These are phyloP conservation scores for Pluteus cervinus DNA, from an alignment of 768 basidiomycete species.

Conservation along the genomic window DNA sequence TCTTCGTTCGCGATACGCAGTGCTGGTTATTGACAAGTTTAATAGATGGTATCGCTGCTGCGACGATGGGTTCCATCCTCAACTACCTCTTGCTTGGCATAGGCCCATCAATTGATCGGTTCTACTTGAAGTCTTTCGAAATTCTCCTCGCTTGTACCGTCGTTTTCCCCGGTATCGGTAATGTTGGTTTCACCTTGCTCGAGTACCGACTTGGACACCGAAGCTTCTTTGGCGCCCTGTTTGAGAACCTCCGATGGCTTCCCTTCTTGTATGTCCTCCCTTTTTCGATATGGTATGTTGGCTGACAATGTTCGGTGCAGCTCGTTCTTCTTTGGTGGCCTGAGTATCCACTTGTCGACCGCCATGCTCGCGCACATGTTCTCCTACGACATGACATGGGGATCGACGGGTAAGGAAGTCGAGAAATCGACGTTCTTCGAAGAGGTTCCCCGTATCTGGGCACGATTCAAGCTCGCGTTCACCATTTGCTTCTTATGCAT, in stretches of 20 bases:
- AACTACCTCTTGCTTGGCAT: constrained; percentile 78
- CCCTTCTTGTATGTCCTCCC: constrained; percentile 69
- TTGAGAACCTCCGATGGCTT: constrained; percentile 59
- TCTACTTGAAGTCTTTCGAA: constrained; percentile 78
- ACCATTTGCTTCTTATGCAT: constrained; percentile 54
- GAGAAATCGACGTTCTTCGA: constrained; percentile 86
- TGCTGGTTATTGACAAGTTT: constrained; percentile 5
- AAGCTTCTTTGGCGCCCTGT: constrained; percentile 38
- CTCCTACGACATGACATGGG: constrained; percentile 58
- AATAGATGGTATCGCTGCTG: constrained; percentile 60
- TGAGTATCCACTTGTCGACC: constrained; percentile 66
- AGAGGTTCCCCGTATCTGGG: constrained; percentile 80
- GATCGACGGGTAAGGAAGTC: constrained; percentile 70
- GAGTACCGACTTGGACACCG: constrained; percentile 72
- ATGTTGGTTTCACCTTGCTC: constrained; percentile 64
- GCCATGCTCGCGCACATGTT: constrained; percentile 65
- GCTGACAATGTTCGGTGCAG: constrained; percentile 23
- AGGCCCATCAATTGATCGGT: constrained; percentile 58
- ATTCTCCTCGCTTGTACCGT: constrained; percentile 72
- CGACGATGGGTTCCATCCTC: constrained; percentile 56
- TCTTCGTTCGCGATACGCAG: constrained; percentile 8
- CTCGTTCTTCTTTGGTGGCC: constrained; percentile 72
- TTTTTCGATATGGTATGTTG: constrained; percentile 4
- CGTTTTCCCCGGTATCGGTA: constrained; percentile 76
- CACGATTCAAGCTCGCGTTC: constrained; percentile 74